Conservation (phyloP, 2,329 filamentous ascomycete species). For the Penicillium sp. region DNA sequence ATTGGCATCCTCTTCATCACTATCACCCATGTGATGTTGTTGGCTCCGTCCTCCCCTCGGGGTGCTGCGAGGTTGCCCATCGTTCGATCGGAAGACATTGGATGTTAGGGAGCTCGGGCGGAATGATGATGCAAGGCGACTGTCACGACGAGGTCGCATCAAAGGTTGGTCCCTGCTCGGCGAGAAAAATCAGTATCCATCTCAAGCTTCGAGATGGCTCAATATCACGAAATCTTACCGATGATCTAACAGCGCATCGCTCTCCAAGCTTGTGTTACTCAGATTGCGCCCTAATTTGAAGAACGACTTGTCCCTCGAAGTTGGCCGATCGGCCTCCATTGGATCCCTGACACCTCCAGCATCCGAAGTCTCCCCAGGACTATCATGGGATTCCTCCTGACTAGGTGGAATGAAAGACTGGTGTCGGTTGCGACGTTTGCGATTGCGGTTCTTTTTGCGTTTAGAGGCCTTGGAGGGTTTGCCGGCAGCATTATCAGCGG, state of each 20-base stretch:
- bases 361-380: slow-evolving; percentile 53
- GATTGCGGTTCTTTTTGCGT: slow-evolving; percentile 69
- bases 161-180: slow-evolving; percentile 56
- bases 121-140: slow-evolving; percentile 43
- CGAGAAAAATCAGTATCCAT: slow-evolving; percentile 13
- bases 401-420: slow-evolving; percentile 70
- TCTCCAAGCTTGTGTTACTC: slow-evolving; percentile 86
- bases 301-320: slow-evolving; percentile 44
- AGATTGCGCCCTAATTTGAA: slow-evolving; percentile 60
- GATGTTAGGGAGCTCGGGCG: slow-evolving; percentile 36
- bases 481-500: slow-evolving; percentile 21
- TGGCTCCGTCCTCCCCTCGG: slow-evolving; percentile 33
- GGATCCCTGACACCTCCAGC: slow-evolving; percentile 35
- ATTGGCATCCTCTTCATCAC: slow-evolving; percentile 40
- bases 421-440: slow-evolving; percentile 75
- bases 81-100: slow-evolving; percentile 47
- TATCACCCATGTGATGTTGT: slow-evolving; percentile 27
- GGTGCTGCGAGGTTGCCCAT: slow-evolving; percentile 33
- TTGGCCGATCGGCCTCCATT: slow-evolving; percentile 30
- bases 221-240: slow-evolving; percentile 52
- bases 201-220: neutral
- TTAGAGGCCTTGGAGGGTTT: slow-evolving; percentile 30
- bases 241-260: slow-evolving; percentile 83
- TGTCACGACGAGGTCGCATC: slow-evolving; percentile 64
- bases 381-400: slow-evolving; percentile 54